Percentiles rank a stretch among this genome's conserved stretches.
Evolutionary conservation across 164 flowering plant species (phyloP).

Genomic region (Annona squamosa): DNA sequence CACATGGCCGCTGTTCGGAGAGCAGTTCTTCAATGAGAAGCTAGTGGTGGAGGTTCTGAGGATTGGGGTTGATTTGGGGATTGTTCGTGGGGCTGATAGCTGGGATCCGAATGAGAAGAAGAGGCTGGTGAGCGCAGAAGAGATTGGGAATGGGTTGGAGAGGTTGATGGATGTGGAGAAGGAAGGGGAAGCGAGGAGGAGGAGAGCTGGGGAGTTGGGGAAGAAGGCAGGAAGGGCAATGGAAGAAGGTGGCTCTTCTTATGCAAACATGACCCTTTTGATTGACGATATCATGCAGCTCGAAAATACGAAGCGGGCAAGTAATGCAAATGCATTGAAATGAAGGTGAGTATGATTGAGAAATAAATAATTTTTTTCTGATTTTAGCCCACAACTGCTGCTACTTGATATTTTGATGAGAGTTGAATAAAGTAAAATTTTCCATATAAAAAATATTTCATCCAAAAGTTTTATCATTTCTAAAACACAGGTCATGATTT

Average conservation of each 20-base stretch:
- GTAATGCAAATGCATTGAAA: too few relatives aligned
- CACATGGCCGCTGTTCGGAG: slow-evolving; percentile 56
- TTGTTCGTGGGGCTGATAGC: not conserved
- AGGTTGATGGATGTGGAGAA: slow-evolving; percentile 30
- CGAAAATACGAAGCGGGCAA: not conserved
- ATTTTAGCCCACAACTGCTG: too few relatives aligned
- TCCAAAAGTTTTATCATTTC: too few relatives aligned
- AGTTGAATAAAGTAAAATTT: too few relatives aligned
- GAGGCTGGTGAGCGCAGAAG: slow-evolving; percentile 6
- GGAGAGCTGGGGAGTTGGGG: slow-evolving; percentile 29
- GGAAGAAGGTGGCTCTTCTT: slow-evolving; percentile 50
- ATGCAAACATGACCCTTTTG: slow-evolving; percentile 22
- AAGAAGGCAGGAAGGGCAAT: slow-evolving; percentile 28
- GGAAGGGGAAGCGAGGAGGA: slow-evolving; percentile 31
- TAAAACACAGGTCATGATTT: too few relatives aligned
- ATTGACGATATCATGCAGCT: slow-evolving; percentile 31
- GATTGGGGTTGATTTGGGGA: not conserved
- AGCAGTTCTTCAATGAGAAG: slow-evolving; percentile 58
- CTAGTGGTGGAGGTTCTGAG: slow-evolving; percentile 27
- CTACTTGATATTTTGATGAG: too few relatives aligned
- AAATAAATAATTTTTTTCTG: too few relatives aligned
- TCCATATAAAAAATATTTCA: too few relatives aligned
- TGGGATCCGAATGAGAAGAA: slow-evolving; percentile 41
- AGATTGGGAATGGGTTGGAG: slow-evolving; percentile 27
- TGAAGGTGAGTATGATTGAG: too few relatives aligned